Conservation (phyloP, 1,284 basidiomycete genomes). For the Megacollybia platyphylla region DNA sequence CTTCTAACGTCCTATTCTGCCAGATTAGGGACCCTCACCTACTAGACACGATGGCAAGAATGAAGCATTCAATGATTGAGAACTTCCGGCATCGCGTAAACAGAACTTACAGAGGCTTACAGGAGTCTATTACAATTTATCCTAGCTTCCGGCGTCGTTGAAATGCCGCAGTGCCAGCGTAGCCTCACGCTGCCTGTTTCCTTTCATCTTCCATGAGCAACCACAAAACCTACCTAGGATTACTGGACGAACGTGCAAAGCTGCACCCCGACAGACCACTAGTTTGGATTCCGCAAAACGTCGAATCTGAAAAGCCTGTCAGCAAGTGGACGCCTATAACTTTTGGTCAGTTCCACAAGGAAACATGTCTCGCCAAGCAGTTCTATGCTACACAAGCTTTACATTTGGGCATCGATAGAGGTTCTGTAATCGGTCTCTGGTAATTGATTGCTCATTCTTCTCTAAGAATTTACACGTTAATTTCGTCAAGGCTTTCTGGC, state of each 20-base stretch:
- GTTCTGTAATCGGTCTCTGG: background rate
- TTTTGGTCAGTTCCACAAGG: background rate
- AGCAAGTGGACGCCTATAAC: background rate
- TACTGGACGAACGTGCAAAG: background rate
- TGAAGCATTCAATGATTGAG: too few relatives aligned
- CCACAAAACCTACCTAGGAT: background rate
- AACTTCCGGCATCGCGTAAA: too few relatives aligned
- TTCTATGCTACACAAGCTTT: background rate
- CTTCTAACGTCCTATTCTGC: too few relatives aligned
- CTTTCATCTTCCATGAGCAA: too few relatives aligned
- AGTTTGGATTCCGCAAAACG: background rate
- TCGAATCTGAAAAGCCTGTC: background rate
- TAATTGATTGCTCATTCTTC: background rate
- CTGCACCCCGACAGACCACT: background rate
- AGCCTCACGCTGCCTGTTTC: too few relatives aligned
- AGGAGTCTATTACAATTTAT: too few relatives aligned
- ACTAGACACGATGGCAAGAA: too few relatives aligned
- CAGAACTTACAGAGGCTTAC: too few relatives aligned
- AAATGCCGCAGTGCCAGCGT: too few relatives aligned
- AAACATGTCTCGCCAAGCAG: background rate
- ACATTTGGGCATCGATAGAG: background rate
- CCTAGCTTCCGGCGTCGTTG: too few relatives aligned
- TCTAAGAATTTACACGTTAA: background rate
- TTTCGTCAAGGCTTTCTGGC: conserved; percentile 13
- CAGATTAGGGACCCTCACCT: too few relatives aligned